Base-by-base conservation (phyloP, 345 rosid species). In the Aquilaria sinensis region DNA sequence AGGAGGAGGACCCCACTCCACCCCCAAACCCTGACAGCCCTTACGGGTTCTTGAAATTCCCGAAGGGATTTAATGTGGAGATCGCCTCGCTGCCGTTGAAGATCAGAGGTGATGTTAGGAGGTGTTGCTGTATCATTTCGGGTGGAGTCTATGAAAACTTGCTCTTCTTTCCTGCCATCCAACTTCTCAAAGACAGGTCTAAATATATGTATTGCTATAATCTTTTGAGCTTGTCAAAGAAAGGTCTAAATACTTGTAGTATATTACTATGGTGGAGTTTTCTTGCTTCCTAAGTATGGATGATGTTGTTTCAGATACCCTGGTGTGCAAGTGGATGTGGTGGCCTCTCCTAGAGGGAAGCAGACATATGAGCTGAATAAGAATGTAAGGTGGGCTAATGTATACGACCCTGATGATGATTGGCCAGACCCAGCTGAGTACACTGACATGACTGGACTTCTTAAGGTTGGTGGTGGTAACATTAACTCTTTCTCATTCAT, bases 111-210 rank as follows among this genome's bases (percentile, higher is more conserved):
- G 98, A 93, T 73, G 94, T 90, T 53, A 72, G 98, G 79, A 75
- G 96, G 52, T 93, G 98, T 60, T 88, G 94, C 70, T 90, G 97
- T 67, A 41, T 90, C 31, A 54, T 93, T 64, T 81, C 97, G 32
- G 96, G 97, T 45, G 97, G 98, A 41, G 98, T 90, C 43, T 93
- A 93, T 68, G 98, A 93, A 72, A 93, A 84, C 71, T 43, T 90
- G 70, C 83, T 93, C 65, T 90, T 90, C 59, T 90, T 90, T 66
- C 98, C 97, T 2, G 78, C 76, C 10, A 90, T 90, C 54, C 97
- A 93, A 80, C 51, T 93, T 71, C 57, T 93, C 71, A 93, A 88
- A 74, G 96, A 90, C 79, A 86, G 98, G 89, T 87, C 41, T 5
- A 37, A n/a, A 8, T 16, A 12, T 8, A n/a, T 53, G 33, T 14